phyloP scores from a whole-genome alignment of 306 rosid species.

The Prunus mira region DNA sequence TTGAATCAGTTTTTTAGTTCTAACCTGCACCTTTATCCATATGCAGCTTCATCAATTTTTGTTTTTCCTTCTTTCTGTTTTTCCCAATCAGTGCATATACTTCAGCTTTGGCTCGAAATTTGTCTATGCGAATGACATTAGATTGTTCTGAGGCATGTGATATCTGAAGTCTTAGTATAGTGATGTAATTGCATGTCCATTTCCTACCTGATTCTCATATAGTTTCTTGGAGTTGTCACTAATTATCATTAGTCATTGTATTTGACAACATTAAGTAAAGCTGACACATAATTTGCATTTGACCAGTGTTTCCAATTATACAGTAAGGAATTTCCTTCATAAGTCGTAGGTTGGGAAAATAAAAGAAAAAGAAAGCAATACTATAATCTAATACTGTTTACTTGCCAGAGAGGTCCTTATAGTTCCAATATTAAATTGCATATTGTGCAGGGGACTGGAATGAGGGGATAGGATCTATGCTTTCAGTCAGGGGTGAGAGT shows the following conservation, averaged over 20 bases:
- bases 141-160: background rate
- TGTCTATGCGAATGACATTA: background rate
- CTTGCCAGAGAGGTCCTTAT: background rate
- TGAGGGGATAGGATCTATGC: conserved; percentile 61
- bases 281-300: background rate
- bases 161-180: background rate
- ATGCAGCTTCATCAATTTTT: background rate
- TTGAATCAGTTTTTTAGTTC: background rate
- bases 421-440: background rate
- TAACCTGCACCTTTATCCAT: background rate
- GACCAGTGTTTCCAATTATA: background rate
- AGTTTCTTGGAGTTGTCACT: background rate
- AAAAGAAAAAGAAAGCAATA: no score
- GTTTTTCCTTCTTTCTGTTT: background rate
- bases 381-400: no score
- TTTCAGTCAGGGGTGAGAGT: conserved; percentile 59
- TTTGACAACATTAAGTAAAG: background rate
- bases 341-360: no score
- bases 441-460: conserved; percentile 51
- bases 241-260: background rate
- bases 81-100: background rate
- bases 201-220: background rate
- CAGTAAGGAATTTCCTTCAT: no score
- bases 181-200: background rate
- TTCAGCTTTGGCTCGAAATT: background rate